Evolutionary conservation across 2,329 filamentous ascomycete genomes (phyloP).

Genomic region (Neopestalotiopsis clavispora): DNA sequence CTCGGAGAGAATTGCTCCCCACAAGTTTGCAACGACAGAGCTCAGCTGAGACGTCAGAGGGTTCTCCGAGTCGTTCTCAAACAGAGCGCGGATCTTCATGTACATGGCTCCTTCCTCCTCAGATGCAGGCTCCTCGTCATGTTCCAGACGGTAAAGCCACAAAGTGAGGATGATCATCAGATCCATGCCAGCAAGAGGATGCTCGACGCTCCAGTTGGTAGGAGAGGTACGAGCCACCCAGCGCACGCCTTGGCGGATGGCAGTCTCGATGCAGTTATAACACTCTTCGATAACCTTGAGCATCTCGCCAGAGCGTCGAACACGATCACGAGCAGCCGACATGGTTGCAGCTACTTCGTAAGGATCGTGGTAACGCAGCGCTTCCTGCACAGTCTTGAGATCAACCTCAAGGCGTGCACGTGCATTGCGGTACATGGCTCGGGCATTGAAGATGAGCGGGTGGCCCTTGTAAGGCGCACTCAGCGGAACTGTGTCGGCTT

Average conservation of each 20-base stretch:
- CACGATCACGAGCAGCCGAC: constrained; percentile 90
- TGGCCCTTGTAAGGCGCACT: constrained; percentile 96
- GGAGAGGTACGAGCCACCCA: constrained; percentile 98
- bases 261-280: constrained; percentile 96
- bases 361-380: constrained; percentile 92
- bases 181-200: constrained; percentile 94
- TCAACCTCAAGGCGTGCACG: constrained; percentile 92
- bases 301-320: constrained; percentile 96
- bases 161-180: constrained; percentile 97
- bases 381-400: constrained; percentile 93
- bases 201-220: constrained; percentile 98
- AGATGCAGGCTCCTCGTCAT: constrained; percentile 90
- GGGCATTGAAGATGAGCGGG: constrained; percentile 96
- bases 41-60: constrained; percentile 79
- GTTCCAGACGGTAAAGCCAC: constrained; percentile 99
- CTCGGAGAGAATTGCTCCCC: constrained; percentile 98
- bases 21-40: constrained; percentile 92
- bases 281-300: constrained; percentile 98
- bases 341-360: constrained; percentile 97
- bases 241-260: constrained; percentile 89
- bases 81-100: constrained; percentile 87
- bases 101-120: constrained; percentile 89
- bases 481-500: constrained; percentile 84
- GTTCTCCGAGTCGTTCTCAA: constrained; percentile 88
- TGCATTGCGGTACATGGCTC: constrained; percentile 95